Evolutionary conservation across 1,284 basidiomycete species (phyloP), one percentile per base, ranked within the genome.

Genomic region (Tranzscheliella williamsii): DNA sequence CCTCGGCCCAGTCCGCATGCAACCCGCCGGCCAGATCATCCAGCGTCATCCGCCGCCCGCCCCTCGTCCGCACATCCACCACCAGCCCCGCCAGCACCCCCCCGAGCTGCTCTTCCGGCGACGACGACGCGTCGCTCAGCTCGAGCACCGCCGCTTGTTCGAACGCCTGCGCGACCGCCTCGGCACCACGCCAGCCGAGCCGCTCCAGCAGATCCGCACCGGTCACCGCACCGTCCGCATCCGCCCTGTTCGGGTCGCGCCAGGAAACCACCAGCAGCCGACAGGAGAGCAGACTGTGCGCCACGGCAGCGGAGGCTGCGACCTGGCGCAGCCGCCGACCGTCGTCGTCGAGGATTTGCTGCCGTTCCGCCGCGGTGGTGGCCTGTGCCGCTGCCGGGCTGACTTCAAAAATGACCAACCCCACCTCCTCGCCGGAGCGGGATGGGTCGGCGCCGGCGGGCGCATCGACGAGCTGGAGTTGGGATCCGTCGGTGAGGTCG

Each of bases 321-420:
- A 64, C 30, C 7, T 34, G 34, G 27, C 42, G 43, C 9, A 64
- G 22, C 31, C 61, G 37, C 26, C 26, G 24, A 5, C 61, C 26
- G 29, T 64, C 55, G 21, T 41, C 26, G 2, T 17, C 22, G 6
- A 57, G 18, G 13, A 38, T 11, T 5, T 27, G 30, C 2, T 24
- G 24, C 16, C 41, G n/a, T 31, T 58, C 43, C n/a, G 13, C 37
- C 5, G n/a, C 42, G 12, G 50, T 29, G 26, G 35, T 29, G 7
- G 40, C 27, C 16, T 43, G 43, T 15, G 40, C 54, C 15, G 32
- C 33, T 2, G n/a, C 27, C 6, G 60, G 54, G 24, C 33, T 54
- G 23, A 42, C 49, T 20, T 67, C 65, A 24, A 67, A 60, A 4
- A 67, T 37, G 4, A 67, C 55, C 17, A 67, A 30, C 2, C 65